phyloP scores from a whole-genome alignment of 257 asterid genomes.

The Gentiana macrophylla region DNA sequence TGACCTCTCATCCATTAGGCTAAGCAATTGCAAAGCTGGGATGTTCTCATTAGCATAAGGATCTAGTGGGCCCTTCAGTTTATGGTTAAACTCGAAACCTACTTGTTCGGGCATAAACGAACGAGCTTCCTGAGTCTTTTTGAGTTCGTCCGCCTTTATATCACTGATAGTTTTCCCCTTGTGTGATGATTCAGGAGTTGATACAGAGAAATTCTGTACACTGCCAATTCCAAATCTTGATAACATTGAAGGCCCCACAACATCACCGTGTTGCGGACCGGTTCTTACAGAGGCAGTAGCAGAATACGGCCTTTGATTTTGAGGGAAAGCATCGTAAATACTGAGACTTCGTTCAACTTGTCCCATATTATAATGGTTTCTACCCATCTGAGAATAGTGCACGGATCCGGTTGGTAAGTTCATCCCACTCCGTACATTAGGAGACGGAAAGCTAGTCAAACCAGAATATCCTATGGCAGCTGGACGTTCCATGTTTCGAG shows the following conservation, averaged over 20 bases:
- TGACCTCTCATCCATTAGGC: conserved; percentile 53
- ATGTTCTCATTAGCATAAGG: conserved; percentile 51
- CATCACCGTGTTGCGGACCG: conserved; percentile 17
- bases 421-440: conserved; percentile 19
- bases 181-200: conserved; percentile 9
- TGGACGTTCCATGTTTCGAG: conserved; percentile 8
- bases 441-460: conserved; percentile 16
- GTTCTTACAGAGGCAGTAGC: conserved; percentile 24
- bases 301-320: conserved; percentile 24
- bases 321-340: conserved; percentile 23
- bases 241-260: conserved; percentile 11
- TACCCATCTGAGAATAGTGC: conserved; percentile 17
- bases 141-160: conserved; percentile 21
- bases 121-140: conserved; percentile 10
- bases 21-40: conserved; percentile 74
- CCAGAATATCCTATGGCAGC: conserved; percentile 7
- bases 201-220: conserved; percentile 20
- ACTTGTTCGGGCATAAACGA: conserved; percentile 8
- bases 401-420: conserved; percentile 6
- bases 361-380: conserved; percentile 12
- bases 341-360: conserved; percentile 21
- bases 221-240: conserved; percentile 18
- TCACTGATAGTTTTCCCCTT: conserved; percentile 30
- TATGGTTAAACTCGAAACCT: conserved; percentile 13
- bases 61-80: conserved; percentile 29